These are phyloP conservation scores for Diaporthe capsici DNA, from an alignment of 2,329 filamentous ascomycete species.

Conservation along the genomic window DNA sequence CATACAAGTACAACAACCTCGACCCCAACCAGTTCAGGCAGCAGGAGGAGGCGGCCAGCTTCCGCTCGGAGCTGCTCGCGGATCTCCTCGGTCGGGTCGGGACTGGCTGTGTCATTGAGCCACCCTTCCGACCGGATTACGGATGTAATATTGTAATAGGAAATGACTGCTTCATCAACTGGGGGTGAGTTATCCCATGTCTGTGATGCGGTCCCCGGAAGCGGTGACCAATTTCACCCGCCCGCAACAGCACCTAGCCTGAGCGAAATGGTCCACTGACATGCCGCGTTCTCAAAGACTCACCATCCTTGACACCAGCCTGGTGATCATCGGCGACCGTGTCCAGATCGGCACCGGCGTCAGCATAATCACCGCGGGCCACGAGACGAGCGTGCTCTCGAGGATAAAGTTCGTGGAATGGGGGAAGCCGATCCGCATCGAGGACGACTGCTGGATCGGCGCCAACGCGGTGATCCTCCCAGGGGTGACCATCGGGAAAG, in stretches of 20 bases:
- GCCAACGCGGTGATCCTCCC: constrained; percentile 79
- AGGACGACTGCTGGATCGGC: constrained; percentile 85
- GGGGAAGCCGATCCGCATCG: constrained; percentile 80
- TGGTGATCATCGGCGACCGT: constrained; percentile 77
- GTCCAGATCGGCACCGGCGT: constrained; percentile 82
- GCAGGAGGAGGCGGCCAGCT: constrained; percentile 49
- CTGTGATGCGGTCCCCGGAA: background rate
- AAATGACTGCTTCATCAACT: background rate
- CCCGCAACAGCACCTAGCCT: too few relatives aligned
- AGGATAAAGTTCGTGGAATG: constrained; percentile 63
- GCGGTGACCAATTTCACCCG: background rate
- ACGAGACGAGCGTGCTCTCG: constrained; percentile 74
- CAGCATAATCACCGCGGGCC: constrained; percentile 77
- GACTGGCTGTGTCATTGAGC: constrained; percentile 69
- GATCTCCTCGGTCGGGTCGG: constrained; percentile 66
- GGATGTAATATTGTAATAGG: constrained; percentile 70
- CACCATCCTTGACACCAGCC: constrained; percentile 79
- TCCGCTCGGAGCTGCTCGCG: constrained; percentile 60
- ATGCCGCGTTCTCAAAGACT: constrained; percentile 44
- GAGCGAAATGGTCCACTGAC: background rate
- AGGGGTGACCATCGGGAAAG: constrained; percentile 83
- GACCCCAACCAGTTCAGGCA: constrained; percentile 55
- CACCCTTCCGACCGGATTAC: constrained; percentile 74
- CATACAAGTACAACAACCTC: constrained; percentile 70
- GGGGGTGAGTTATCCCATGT: background rate